Base-by-base conservation (phyloP, 768 basidiomycete genomes). In the Phlegmacium glaucopus region DNA sequence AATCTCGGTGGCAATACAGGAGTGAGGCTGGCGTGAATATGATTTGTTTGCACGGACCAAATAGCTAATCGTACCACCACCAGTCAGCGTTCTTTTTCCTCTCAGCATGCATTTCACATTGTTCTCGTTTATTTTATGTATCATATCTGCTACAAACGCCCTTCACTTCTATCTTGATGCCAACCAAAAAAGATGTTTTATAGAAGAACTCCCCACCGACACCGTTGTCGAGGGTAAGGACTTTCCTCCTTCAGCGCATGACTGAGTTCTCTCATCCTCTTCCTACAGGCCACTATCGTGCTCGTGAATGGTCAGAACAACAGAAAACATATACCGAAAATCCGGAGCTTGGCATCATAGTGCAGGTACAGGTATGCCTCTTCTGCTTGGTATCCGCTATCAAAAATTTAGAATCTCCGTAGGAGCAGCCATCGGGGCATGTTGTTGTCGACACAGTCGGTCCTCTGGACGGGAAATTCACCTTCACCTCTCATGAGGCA, bases 131-230 rank as follows among this genome's bases (percentile, higher is more conserved):
- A 52, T 70, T 29, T 56, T 63, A 50, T 55, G 61, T 71, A 37
- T 70, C 74, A 13, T 67, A 76, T 48, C 72, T 34, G 61, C 75
- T 15, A 76, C 72, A 13, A 78, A 85, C 62, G 92, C 90, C 25
- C 83, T 99, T 22, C 96, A 99, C 63, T 96, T 98, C 68, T 99
- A 99, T 64, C 81, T 99, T 48, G 93, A 96, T 63, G 85, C 93
- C 13, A 88, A 90, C 61, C 91, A 96, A 66, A 85, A 87, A 60
- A 80, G 89, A 40, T 99, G 96, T 65, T 98, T 98, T 70, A 80
- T 98, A 49, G 96, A 98, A 62, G 96, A 99, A 65, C 72, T 98
- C 15, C 95, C 96, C 10, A 83, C 84, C 3, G 88, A 95, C 66
- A 97, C 94, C n/a, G 85, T 94, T 25, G 90, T 95, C 30, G 90